Evolutionary conservation across 352 stramenopile species (phyloP).

Genomic region (Lagenidium sp.): DNA sequence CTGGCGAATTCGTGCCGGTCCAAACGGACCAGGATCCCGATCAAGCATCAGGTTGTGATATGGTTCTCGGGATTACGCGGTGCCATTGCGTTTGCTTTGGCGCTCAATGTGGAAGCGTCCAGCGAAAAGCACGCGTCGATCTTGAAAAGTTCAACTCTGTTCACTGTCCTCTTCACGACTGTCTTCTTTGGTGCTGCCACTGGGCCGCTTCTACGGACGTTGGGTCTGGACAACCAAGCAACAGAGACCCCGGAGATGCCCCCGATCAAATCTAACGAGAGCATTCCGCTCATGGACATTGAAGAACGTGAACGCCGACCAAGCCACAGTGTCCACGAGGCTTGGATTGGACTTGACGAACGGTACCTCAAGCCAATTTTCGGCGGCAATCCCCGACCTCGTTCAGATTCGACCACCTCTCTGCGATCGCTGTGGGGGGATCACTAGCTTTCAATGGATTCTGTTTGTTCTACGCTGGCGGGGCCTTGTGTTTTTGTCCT

Average conservation of each 20-base stretch:
- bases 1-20: constrained; percentile 40
- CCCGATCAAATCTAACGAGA: constrained; percentile 3
- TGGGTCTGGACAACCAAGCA: constrained; percentile 17
- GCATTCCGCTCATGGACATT: not conserved
- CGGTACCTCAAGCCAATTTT: constrained; percentile 19
- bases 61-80: constrained; percentile 91
- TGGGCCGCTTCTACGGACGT: constrained; percentile 21
- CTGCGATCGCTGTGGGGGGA: no score
- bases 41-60: constrained; percentile 74
- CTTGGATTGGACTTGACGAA: constrained; percentile 16
- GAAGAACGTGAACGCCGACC: not conserved
- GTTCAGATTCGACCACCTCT: constrained; percentile 5
- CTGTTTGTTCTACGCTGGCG: no score
- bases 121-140: constrained; percentile 22
- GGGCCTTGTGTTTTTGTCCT: no score
- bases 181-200: constrained; percentile 36
- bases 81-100: constrained; percentile 88
- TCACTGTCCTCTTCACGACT: constrained; percentile 48
- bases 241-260: constrained; percentile 2
- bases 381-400: constrained; percentile 12
- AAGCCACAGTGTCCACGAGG: constrained; percentile 12
- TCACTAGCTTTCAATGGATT: no score
- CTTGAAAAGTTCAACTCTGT: constrained; percentile 41
- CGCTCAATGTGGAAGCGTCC: constrained; percentile 51
- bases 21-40: constrained; percentile 26